Percentiles rank a stretch among this genome's conserved stretches.
These are phyloP conservation scores for Rutstroemia sp. DNA, from an alignment of 2,329 filamentous ascomycete species.

Conservation along the genomic window DNA sequence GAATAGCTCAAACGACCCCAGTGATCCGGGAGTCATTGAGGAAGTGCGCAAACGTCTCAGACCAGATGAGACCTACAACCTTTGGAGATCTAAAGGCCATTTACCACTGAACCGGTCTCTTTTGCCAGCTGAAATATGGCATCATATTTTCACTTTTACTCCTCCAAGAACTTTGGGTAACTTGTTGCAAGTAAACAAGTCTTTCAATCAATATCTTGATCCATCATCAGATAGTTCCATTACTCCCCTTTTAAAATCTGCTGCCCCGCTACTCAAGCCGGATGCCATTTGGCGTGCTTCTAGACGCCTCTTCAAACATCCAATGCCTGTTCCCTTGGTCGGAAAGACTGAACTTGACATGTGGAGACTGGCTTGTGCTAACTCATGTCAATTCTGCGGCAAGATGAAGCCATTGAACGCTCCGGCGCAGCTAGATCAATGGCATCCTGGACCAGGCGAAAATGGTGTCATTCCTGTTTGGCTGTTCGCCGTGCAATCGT, in stretches of 20 bases:
- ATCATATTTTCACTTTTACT: slow-evolving; percentile 60
- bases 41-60: slow-evolving; percentile 25
- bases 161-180: slow-evolving; percentile 55
- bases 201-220: slow-evolving; percentile 55
- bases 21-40: slow-evolving; percentile 6
- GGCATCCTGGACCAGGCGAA: slow-evolving; percentile 54
- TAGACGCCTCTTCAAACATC: slow-evolving; percentile 55
- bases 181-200: slow-evolving; percentile 59
- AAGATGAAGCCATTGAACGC: slow-evolving; percentile 30
- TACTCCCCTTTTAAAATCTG: slow-evolving; percentile 32
- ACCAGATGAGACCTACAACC: slow-evolving; percentile 16
- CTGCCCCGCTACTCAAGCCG: slow-evolving; percentile 40
- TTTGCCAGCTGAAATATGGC: slow-evolving; percentile 60
- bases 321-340: slow-evolving; percentile 61
- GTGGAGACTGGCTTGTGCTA: slow-evolving; percentile 62
- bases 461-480: slow-evolving; percentile 59
- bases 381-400: slow-evolving; percentile 61
- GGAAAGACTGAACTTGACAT: slow-evolving; percentile 64
- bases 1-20: slow-evolving; percentile 13
- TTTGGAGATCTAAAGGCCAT: slow-evolving; percentile 16
- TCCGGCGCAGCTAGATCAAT: slow-evolving; percentile 35
- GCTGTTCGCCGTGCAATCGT: slow-evolving; percentile 61
- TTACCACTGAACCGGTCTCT: slow-evolving; percentile 23
- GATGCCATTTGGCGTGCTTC: slow-evolving; percentile 66
- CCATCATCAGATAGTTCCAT: slow-evolving; percentile 33